Conservation (phyloP, 441 rosid genomes). For the Gossypium schwendimanii region DNA sequence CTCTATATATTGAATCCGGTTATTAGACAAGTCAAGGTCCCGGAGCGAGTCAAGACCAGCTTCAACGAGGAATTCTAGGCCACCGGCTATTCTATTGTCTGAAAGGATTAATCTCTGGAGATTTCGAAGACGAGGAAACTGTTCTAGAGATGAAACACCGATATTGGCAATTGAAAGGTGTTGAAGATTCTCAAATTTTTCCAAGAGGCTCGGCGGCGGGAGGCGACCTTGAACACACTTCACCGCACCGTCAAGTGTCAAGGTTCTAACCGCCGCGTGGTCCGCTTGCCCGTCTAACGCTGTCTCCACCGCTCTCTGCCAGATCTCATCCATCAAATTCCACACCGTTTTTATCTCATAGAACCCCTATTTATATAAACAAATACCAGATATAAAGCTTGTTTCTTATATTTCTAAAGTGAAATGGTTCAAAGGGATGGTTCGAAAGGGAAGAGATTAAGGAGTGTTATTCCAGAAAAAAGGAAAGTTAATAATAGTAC, state of each 20-base stretch:
- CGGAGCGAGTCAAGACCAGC: slow-evolving; percentile 61
- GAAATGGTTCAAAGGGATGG: not conserved
- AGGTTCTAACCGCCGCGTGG: slow-evolving; percentile 28
- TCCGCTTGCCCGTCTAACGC: slow-evolving; percentile 60
- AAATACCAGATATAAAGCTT: not conserved
- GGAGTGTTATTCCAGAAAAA: not conserved
- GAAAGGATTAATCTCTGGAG: slow-evolving; percentile 54
- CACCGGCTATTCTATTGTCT: slow-evolving; percentile 60
- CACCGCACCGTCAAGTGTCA: slow-evolving; percentile 65
- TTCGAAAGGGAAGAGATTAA: not conserved
- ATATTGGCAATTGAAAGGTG: slow-evolving; percentile 58
- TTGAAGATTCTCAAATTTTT: slow-evolving; percentile 54
- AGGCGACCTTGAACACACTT: slow-evolving; percentile 58
- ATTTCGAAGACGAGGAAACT: slow-evolving; percentile 47
- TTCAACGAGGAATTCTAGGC: slow-evolving; percentile 48
- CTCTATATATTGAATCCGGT: slow-evolving; percentile 60
- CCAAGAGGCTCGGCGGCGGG: slow-evolving; percentile 48
- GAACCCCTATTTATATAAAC: not conserved
- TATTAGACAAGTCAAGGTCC: slow-evolving; percentile 61
- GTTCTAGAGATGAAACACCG: slow-evolving; percentile 58
- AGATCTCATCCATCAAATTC: slow-evolving; percentile 62
- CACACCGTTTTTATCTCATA: slow-evolving; percentile 15
- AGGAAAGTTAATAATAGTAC: not conserved
- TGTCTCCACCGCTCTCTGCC: slow-evolving; percentile 69
- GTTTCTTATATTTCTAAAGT: not conserved